Base-by-base conservation (phyloP, 257 asterid genomes). In the Solanum sitiens region DNA sequence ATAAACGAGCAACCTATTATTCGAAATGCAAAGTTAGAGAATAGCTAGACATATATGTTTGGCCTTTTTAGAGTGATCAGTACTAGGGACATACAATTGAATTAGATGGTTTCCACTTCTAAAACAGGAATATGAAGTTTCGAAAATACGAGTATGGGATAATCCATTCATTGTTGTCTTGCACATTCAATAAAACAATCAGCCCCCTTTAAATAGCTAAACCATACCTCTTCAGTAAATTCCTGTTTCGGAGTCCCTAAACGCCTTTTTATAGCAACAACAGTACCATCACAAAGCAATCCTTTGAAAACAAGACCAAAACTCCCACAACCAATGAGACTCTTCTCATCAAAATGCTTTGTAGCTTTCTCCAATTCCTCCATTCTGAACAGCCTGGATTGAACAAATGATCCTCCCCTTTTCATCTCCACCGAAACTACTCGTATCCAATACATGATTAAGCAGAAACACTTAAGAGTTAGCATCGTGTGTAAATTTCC, bases 301-400 rank as follows among this genome's bases (percentile, higher is more conserved):
- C 98, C 98, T 91, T 95, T 95, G 83, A 71, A 94, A 87, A 92
- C 98, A 5, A 90, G 88, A 15, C 98, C 98, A 83, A 94, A 93
- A 76, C 86, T 93, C 44, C 98, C 98, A 76, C 44, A 83, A 20
- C 98, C 98, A 65, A 95, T 95, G 61, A 95, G 93, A 89, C 93
- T 93, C 86, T 88, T 89, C 83, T 92, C 94, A 91, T 80, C 88
- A 87, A 95, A 95, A 32, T 92, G 59, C 70, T 89, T 91, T 2
- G 94, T 93, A 83, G 98, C 95, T 88, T 93, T 92, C 90, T 94
- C 95, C 92, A 95, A 87, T 27, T 95, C 98, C 40, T 93, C 95
- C 90, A 93, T 74, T 87, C 89, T 86, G 90, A 94, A 94, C 72
- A 83, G 91, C 90, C 94, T 93, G n/a, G 92, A 92, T 87, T 89